Base-by-base conservation (phyloP, 202 grass and related monocot species). In the Zoysia matrella region DNA sequence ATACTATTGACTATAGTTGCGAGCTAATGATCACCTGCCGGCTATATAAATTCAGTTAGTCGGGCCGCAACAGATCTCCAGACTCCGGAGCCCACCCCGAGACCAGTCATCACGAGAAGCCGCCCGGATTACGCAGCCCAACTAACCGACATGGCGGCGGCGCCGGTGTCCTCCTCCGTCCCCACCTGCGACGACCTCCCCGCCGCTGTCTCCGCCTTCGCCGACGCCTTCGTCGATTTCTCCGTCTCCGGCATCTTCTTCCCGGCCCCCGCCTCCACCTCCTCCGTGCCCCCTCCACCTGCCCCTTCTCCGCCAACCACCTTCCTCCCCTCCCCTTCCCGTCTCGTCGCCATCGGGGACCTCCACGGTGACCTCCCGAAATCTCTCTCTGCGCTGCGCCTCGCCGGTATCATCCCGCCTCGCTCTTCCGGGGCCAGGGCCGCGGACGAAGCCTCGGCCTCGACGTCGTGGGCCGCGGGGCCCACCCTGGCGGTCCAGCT, bases 341-440 rank as follows among this genome's bases (percentile, higher is more conserved):
- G 95, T n/a, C 87, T 98, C 71, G 90, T 95, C 55, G 92, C 92
- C 74, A 85, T 98, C 74, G 95, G 95, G 0, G 95, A 98, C 82
- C 89, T 98, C 60, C 95, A 98, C 66, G 95, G 95, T 0, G 95
- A 98, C 82, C 89, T 95, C 65, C 80, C 75, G 73, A 98, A 98
- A 75, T 77, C 95, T 49, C 84, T 92, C 75, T 68, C 89, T 67
- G 90, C 92, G 0, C 75, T 98, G 71, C 91, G 90, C 48, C 95
- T 98, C 53, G 92, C 92, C 0, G 95, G 95, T 16, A 78, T 98
- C 42, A 15, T 86, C 36, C 61, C 61, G 4, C 68, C 78, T 1
- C 0, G n/a, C 1, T 16, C 76, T 3, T 22, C 47, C 49, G 10
- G 0, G 6, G 16, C 36, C 54, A 6, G 11, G 15, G 13, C 8